Conservation (phyloP, 2,329 filamentous ascomycete genomes). For the Colletotrichum liriopes region DNA sequence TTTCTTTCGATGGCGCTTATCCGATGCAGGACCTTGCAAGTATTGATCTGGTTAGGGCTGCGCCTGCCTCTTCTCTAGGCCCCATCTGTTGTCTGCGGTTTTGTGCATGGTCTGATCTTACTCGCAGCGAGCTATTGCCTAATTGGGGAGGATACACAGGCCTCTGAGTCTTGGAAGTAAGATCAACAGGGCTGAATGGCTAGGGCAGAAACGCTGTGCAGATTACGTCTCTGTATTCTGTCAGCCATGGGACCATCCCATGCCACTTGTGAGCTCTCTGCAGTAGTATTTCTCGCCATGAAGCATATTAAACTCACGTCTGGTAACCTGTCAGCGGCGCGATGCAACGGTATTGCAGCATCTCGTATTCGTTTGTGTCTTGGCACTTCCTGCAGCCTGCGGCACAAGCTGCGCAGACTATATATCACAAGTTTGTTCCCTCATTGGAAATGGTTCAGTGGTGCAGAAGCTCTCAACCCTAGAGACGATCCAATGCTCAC, state of each 20-base stretch:
- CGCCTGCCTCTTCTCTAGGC: not conserved
- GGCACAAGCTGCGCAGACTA: not conserved
- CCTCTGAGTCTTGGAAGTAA: constrained; percentile 15
- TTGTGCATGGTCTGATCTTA: constrained; percentile 9
- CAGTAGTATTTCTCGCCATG: not conserved
- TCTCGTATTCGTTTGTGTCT: constrained; percentile 40
- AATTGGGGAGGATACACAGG: constrained; percentile 23
- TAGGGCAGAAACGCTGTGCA: constrained; percentile 1
- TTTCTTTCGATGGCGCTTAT: not conserved
- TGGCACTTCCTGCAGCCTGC: constrained; percentile 12
- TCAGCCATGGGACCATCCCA: constrained; percentile 2
- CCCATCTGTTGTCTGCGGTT: not conserved
- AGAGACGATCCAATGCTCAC: not conserved
- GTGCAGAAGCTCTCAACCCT: not conserved
- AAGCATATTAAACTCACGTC: not conserved
- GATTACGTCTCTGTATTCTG: not conserved
- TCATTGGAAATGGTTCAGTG: not conserved
- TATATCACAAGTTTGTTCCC: constrained; percentile 11
- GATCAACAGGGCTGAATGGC: constrained; percentile 24
- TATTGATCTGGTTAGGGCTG: not conserved
- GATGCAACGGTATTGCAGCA: constrained; percentile 23
- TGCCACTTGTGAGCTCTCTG: not conserved
- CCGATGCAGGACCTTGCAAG: not conserved
- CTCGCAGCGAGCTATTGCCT: constrained; percentile 22
- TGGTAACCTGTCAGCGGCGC: constrained; percentile 2